Base-by-base conservation (phyloP, 805 yeast genomes). In the Kurtzmaniella fragi region DNA sequence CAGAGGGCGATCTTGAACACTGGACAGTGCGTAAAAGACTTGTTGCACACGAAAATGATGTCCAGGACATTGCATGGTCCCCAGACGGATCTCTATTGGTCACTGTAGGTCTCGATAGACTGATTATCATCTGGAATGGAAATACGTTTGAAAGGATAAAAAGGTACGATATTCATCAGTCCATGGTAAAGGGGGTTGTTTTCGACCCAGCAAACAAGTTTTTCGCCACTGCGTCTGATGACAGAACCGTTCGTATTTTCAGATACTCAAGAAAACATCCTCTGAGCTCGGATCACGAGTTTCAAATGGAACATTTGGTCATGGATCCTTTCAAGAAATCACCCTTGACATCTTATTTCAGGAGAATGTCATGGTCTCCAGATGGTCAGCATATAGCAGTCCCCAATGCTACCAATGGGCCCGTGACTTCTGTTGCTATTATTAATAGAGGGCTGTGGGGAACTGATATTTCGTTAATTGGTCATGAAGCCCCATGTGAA, bases 191-290 rank as follows among this genome's bases (percentile, higher is more conserved):
- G 61, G 98, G 99, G 41, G 86, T 93, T 10, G 91, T 91, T 1
- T 93, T 93, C 61, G 99, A 93, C 57, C 99, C 99, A 0, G 99
- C 99, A 2, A 89, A 89, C 59, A 93, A 93, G 63, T 93, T 88
- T 59, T 93, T 93, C 66, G 97, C 96, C 6, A 91, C 99, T 0
- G 90, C 95, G 16, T 85, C 96, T 1, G 99, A 93, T 61, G 99
- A 93, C 61, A 72, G 99, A 53, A 84, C 96, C 0, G 80, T 91
- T 35, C 75, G 95, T 42, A 78, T 93, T 20, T 86, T 91, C 56
- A 71, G 97, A 41, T 93, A 90, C 58, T 88, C 88, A 49, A 78
- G 81, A 42, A 67, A 67, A 45, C 77, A 84, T 4, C 69, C 76
- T 5, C 34, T 45, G 34, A 52, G 49, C 29, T 68, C 69, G 32